phyloP scores from a whole-genome alignment of 1,284 basidiomycete species.

The Naganishia liquefaciens region DNA sequence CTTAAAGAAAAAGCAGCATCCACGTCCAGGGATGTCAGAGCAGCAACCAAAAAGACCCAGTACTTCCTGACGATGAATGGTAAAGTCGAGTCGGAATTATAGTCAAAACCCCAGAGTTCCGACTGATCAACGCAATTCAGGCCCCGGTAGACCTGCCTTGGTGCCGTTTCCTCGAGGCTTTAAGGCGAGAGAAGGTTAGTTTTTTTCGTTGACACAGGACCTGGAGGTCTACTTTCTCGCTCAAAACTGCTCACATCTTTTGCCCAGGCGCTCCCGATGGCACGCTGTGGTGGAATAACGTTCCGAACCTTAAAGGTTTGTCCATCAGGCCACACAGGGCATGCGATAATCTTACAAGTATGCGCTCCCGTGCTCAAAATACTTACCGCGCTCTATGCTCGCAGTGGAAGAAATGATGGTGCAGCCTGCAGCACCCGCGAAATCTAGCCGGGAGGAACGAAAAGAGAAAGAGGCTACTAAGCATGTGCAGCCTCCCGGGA shows the following conservation, averaged over 20 bases:
- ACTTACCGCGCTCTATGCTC: not conserved
- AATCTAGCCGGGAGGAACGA: slow-evolving; percentile 32
- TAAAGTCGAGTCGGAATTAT: not conserved
- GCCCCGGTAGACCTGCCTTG: slow-evolving; percentile 31
- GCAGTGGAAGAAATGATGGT: slow-evolving; percentile 34
- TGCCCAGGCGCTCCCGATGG: slow-evolving; percentile 30
- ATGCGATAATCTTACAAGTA: no score
- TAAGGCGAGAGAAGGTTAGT: slow-evolving; percentile 30
- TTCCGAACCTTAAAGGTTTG: slow-evolving; percentile 29
- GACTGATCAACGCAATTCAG: not conserved
- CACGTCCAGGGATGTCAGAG: slow-evolving; percentile 30
- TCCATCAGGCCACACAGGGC: not conserved
- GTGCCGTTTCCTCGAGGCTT: slow-evolving; percentile 35
- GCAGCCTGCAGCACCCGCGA: slow-evolving; percentile 27
- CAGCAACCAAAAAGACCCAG: slow-evolving; percentile 34
- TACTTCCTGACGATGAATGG: slow-evolving; percentile 36
- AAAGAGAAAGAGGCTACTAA: slow-evolving; percentile 33
- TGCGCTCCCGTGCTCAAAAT: not conserved
- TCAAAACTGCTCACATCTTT: no score
- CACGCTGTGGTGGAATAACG: slow-evolving; percentile 35
- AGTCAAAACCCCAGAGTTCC: no score
- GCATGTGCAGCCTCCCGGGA: slow-evolving; percentile 30
- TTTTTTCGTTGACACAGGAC: no score
- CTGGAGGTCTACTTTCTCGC: no score
- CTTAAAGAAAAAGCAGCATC: slow-evolving; percentile 27